Evolutionary conservation across 192 early-diverging fungal genomes (phyloP), one percentile per base, ranked within the genome.

Genomic region (Coemansia javaensis): DNA sequence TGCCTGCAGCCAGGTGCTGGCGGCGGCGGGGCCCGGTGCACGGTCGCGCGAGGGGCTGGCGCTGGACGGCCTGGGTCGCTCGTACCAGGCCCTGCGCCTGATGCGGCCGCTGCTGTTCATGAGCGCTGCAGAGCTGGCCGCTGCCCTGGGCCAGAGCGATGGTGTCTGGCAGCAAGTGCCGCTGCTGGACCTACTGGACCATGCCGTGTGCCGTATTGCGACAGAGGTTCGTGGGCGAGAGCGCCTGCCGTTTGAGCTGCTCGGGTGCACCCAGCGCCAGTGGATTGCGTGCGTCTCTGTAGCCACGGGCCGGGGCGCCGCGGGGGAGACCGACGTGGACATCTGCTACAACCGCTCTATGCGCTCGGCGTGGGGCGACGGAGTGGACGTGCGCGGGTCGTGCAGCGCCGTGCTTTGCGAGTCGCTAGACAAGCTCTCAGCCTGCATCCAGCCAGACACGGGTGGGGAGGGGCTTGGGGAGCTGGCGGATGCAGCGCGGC

Each of bases 31-130:
- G 16, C 15, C 14, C 16, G 7, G 40, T 5, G 44, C 44, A 21
- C 44, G 38, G 15, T 1, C 1, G 6, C 21, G 24, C 44, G 27
- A 33, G 25, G 38, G 13, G 15, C 10, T 49, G 23, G 34, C 32
- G 14, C 46, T 55, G 3, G 28, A 50, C 4, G 46, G 32, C 14
- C 25, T 44, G n/a, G 65, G 65, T 7, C 12, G 18, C 17, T 50
- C 53, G 6, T 56, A 61, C 22, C 37, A 28, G 0, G 49, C 48
- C 1, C 22, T 68, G 22, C 52, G 65, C 4, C 13, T 60, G 31
- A 34, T 68, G 22, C 57, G 65, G 0, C 65, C 65, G 28, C 49
- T 68, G 32, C 22, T 68, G 48, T 68, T 68, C 53, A 52, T 54
- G 38, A 43, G 40, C 12, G 12, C 32, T 1, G 18, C 3, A 1